Evolutionary conservation across 139 green algal species (phyloP), one percentile per base, ranked within the genome.

Genomic region (Chlamydomonas incerta): DNA sequence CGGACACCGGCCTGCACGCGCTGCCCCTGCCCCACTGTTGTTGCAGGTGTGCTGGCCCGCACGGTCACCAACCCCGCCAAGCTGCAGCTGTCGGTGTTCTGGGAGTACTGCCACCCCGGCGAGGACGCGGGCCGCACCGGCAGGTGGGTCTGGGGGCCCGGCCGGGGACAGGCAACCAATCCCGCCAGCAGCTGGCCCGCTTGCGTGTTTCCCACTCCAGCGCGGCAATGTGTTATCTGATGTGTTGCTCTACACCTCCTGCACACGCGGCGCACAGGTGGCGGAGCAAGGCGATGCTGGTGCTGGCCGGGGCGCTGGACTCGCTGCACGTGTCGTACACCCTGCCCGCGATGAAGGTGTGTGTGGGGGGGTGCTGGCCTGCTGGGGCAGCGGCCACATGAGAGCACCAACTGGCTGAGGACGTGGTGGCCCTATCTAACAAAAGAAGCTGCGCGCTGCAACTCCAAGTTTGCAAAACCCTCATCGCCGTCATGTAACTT

Each of bases 51-150:
- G 50, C 6, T 65, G 37, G 80, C 80, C 1, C 34, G 52, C 23
- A 23, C 81, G 20, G 50, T 87, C n/a, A 71, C 67, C 47, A 87
- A 72, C 69, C 81, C 81, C 18, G 10, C 55, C 65, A 88, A 88
- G 62, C 73, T 88, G 47, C 73, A 80, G 58, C 31, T 88, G 3
- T 83, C 65, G 9, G 63, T 24, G 6, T 33, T 50, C 26, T 88
- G 83, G 83, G 83, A 88, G 65, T 88, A 83, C 83, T 52, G 50
- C 50, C 83, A 88, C 83, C 69, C 47, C 1, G 83, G 83, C 5
- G 83, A 88, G 72, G 83, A 88, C 26, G 41, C 33, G 26, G 73
- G 73, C 31, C 65, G 81, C 34, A 80, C 58, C 20, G 52, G 29
- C 57, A 87, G 70, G 81, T 87, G 72, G 69, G 31, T 11, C 14